Evolutionary conservation across 1,284 basidiomycete genomes (phyloP), one percentile per base, ranked within the genome.

Genomic region (Malassezia nana): DNA sequence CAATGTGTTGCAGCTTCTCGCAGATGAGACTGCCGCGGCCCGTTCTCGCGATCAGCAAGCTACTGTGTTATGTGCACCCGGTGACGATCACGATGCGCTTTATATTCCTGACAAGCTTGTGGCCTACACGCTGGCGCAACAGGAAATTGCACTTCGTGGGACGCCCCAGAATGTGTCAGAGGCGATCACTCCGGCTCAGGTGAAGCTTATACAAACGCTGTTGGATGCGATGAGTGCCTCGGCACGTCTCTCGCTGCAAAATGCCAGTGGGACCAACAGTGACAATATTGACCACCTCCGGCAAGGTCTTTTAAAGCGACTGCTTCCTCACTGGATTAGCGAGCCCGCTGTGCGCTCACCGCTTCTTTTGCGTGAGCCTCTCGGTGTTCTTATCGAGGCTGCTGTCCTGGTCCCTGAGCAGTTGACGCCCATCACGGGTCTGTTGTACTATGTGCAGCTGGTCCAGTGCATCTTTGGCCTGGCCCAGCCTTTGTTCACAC

Each of bases 361-460:
- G 10, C 50, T 74, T 35, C 54, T 74, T 41, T 59, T 72, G 28
- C 68, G 71, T 32, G 60, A 69, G 22, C 63, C 68, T n/a, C 57
- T 74, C 26, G 67, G 65, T 16, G 65, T 74, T 39, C 52, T 74
- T 12, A 55, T 74, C 18, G 71, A 74, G 49, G 62, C 69, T 9
- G 69, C 71, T 15, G 59, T 65, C 10, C 50, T 72, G 4, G 58
- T 61, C 15, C 71, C 71, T 0, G 62, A 67, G 29, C 50, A 59
- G 20, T 46, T 74, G 28, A 51, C 49, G 29, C 71, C 72, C 57
- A 60, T 68, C 52, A 69, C 69, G n/a, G 59, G 65, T 16, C 60
- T 74, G 4, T 65, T 74, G 65, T 74, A 66, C 65, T 74, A 74
- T 57, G 63, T 63, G 22, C 61, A 59, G 31, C 63, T 74, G 6